phyloP scores from a whole-genome alignment of 768 basidiomycete genomes.

The Dendrothele bispora region DNA sequence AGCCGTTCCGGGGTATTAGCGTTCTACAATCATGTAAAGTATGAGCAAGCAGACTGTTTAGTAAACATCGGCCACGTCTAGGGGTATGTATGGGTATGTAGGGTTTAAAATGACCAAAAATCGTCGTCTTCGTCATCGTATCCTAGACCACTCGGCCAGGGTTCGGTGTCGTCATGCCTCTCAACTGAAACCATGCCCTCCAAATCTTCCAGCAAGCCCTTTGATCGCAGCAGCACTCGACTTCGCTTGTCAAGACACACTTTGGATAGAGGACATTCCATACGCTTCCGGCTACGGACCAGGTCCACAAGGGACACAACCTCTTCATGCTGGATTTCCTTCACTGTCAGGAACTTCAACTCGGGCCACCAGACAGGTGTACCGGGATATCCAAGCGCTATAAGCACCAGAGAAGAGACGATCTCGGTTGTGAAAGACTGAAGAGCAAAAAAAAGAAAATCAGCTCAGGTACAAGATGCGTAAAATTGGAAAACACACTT shows the following conservation, averaged over 20 bases:
- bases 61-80: no score
- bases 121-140: conserved; percentile 36
- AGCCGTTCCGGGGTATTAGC: no score
- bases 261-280: conserved; percentile 16
- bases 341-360: conserved; percentile 32
- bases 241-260: conserved; percentile 38
- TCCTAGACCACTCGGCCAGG: conserved; percentile 39
- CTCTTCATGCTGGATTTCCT: conserved; percentile 30
- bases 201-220: conserved; percentile 28
- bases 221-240: conserved; percentile 30
- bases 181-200: conserved; percentile 29
- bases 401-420: conserved; percentile 6
- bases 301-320: conserved; percentile 30
- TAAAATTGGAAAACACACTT: conserved; percentile 27
- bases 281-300: conserved; percentile 23
- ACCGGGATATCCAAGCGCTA: conserved; percentile 8
- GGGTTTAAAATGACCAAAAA: conserved; percentile 18
- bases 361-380: conserved; percentile 30
- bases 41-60: no score
- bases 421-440: not conserved
- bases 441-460: no score
- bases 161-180: conserved; percentile 24
- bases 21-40: no score
- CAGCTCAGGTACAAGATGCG: conserved; percentile 29
- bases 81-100: no score